These are phyloP conservation scores for Phytophthora hibernalis DNA, from an alignment of 352 stramenopile species.

Conservation along the genomic window DNA sequence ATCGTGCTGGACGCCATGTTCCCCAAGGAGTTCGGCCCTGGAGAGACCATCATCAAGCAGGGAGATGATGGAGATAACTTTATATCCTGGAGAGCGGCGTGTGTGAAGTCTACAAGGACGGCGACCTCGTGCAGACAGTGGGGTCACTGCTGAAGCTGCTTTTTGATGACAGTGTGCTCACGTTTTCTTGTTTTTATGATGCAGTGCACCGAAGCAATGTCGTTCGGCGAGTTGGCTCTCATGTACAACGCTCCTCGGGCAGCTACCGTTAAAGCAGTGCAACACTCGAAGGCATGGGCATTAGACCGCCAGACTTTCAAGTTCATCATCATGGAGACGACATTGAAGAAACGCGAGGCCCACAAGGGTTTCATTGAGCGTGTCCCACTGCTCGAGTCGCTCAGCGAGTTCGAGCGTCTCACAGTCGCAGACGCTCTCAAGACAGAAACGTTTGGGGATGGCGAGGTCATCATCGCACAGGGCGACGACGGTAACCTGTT, in stretches of 20 bases:
- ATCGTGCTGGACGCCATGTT: slow-evolving; percentile 91
- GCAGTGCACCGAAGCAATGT: slow-evolving; percentile 86
- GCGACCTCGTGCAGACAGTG: slow-evolving; percentile 85
- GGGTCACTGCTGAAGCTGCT: slow-evolving; percentile 11
- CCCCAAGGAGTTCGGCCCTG: slow-evolving; percentile 80
- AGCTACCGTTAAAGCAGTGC: slow-evolving; percentile 93
- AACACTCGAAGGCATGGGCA: slow-evolving; percentile 93
- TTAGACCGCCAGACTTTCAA: slow-evolving; percentile 92
- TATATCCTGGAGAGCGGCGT: slow-evolving; percentile 95
- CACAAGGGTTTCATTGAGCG: slow-evolving; percentile 91
- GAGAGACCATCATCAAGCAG: slow-evolving; percentile 89
- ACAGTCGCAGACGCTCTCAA: slow-evolving; percentile 89
- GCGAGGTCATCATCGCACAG: slow-evolving; percentile 92
- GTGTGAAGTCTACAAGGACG: slow-evolving; percentile 92
- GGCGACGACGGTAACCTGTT: slow-evolving; percentile 91
- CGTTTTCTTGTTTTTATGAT: slow-evolving; percentile 1
- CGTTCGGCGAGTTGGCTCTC: slow-evolving; percentile 97
- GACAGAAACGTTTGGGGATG: slow-evolving; percentile 83
- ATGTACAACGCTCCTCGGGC: slow-evolving; percentile 98
- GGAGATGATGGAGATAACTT: slow-evolving; percentile 93
- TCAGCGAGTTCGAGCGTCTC: slow-evolving; percentile 91
- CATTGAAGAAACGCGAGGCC: slow-evolving; percentile 88
- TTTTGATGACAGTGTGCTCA: background rate
- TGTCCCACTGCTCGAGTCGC: slow-evolving; percentile 91
- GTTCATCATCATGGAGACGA: slow-evolving; percentile 93